Conservation (phyloP, 176 grass and related monocot species). For the Oryza longistaminata region DNA sequence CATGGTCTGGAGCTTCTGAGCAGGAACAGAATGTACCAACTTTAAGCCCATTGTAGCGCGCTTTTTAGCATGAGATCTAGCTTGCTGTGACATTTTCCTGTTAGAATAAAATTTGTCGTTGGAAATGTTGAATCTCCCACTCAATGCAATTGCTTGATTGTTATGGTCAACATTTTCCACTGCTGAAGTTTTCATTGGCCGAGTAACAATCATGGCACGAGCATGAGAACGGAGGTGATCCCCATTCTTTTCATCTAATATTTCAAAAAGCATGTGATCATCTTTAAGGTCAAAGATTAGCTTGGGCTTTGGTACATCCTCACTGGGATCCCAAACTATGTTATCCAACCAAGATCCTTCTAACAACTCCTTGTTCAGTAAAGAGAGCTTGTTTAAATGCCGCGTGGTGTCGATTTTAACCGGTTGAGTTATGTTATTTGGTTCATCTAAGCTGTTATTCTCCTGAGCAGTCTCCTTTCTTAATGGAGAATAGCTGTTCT, state of each 20-base stretch:
- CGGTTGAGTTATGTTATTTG: constrained; percentile 41
- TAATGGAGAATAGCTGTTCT: constrained; percentile 34
- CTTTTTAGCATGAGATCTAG: constrained; percentile 91
- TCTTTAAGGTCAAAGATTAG: constrained; percentile 93
- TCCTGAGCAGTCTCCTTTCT: constrained; percentile 30
- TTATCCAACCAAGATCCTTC: constrained; percentile 86
- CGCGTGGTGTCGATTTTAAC: constrained; percentile 46
- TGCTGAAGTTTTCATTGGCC: constrained; percentile 52
- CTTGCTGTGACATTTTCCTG: constrained; percentile 73
- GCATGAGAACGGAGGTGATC: constrained; percentile 86
- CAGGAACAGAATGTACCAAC: constrained; percentile 84
- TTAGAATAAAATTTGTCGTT: constrained; percentile 97
- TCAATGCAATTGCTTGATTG: constrained; percentile 50
- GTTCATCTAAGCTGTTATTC: constrained; percentile 40
- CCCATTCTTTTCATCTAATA: constrained; percentile 72
- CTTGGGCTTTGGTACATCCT: constrained; percentile 72
- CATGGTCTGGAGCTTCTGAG: constrained; percentile 92
- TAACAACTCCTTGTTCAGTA: constrained; percentile 76
- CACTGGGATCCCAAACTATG: constrained; percentile 81
- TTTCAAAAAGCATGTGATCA: constrained; percentile 97
- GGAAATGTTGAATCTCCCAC: constrained; percentile 79
- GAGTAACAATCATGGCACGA: constrained; percentile 78
- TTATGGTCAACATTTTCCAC: constrained; percentile 59
- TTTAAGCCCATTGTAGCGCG: constrained; percentile 72
- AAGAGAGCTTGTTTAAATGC: constrained; percentile 63